phyloP scores from a whole-genome alignment of 768 basidiomycete genomes.

The Mycena filopes region DNA sequence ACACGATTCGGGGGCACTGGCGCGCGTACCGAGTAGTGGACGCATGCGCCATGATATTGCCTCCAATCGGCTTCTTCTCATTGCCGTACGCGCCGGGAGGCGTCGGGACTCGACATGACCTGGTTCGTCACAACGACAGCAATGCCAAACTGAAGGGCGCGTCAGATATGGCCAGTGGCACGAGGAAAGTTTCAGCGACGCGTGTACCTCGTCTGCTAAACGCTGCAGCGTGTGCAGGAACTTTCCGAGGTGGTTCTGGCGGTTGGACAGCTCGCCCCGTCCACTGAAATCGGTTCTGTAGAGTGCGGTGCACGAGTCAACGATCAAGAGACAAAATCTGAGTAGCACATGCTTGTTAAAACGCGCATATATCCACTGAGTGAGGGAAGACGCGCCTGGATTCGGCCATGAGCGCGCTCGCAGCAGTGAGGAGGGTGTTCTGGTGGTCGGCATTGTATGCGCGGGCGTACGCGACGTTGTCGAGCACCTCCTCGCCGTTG shows the following conservation, averaged over 20 bases:
- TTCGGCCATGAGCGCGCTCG: constrained; percentile 99
- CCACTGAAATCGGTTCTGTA: constrained; percentile 97
- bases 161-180: constrained; percentile 23
- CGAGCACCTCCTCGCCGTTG: constrained; percentile 96
- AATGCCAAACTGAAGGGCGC: constrained; percentile 82
- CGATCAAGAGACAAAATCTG: constrained; percentile 96
- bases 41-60: constrained; percentile 99
- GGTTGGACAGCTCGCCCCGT: constrained; percentile 92
- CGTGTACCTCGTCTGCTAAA: constrained; percentile 91
- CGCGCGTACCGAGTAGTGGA: constrained; percentile 87
- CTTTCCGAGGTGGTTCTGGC: constrained; percentile 96
- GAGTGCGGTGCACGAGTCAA: constrained; percentile 95
- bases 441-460: constrained; percentile 99
- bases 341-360: constrained; percentile 26
- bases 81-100: constrained; percentile 91
- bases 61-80: constrained; percentile 98
- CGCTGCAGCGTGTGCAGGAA: constrained; percentile 94
- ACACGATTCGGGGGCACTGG: constrained; percentile 15
- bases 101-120: constrained; percentile 99
- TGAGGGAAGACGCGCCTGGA: constrained; percentile 75
- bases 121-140: constrained; percentile 98
- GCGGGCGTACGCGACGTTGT: constrained; percentile 97
- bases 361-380: constrained; percentile 36
- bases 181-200: not conserved
- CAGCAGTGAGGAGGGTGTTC: constrained; percentile 85